These are phyloP conservation scores for Poteriospumella lacustris DNA, from an alignment of 108 stramenopile species.

Conservation along the genomic window DNA sequence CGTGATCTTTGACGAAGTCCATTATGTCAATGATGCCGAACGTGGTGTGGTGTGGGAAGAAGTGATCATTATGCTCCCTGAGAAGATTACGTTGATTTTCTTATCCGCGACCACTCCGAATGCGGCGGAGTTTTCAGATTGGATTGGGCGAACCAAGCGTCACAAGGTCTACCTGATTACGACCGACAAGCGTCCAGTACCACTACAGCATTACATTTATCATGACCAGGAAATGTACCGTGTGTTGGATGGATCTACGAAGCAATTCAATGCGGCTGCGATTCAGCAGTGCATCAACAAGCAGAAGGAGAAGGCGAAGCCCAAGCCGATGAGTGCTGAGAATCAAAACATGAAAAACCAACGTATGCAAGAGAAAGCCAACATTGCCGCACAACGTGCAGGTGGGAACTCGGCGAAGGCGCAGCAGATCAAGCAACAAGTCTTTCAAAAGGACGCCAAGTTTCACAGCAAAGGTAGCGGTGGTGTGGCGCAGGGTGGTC, in stretches of 20 bases:
- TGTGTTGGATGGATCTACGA: constrained; percentile 60
- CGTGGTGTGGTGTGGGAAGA: constrained; percentile 85
- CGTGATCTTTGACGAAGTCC: constrained; percentile 85
- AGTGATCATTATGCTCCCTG: constrained; percentile 91
- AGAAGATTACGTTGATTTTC: constrained; percentile 82
- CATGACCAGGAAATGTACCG: constrained; percentile 73
- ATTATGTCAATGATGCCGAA: constrained; percentile 77
- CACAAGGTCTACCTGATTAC: constrained; percentile 76
- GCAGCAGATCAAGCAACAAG: neutral
- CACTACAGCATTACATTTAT: constrained; percentile 80
- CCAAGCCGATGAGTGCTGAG: constrained; percentile 19
- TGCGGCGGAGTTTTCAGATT: constrained; percentile 86
- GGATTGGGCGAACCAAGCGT: constrained; percentile 83
- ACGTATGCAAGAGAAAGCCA: neutral
- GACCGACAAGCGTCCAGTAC: constrained; percentile 85
- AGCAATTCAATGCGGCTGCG: neutral
- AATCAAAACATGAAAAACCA: neutral
- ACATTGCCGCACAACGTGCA: neutral
- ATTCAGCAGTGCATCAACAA: neutral
- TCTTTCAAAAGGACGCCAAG: no score
- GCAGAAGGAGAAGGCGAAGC: constrained; percentile 2
- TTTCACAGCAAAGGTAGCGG: no score
- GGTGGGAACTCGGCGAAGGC: neutral
- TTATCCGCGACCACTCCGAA: constrained; percentile 94
- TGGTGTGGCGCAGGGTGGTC: neutral